Percentiles rank a stretch among this genome's conserved stretches.
Conservation (phyloP, 2,329 filamentous ascomycete genomes). For the Fusarium tanahbumbuense region DNA sequence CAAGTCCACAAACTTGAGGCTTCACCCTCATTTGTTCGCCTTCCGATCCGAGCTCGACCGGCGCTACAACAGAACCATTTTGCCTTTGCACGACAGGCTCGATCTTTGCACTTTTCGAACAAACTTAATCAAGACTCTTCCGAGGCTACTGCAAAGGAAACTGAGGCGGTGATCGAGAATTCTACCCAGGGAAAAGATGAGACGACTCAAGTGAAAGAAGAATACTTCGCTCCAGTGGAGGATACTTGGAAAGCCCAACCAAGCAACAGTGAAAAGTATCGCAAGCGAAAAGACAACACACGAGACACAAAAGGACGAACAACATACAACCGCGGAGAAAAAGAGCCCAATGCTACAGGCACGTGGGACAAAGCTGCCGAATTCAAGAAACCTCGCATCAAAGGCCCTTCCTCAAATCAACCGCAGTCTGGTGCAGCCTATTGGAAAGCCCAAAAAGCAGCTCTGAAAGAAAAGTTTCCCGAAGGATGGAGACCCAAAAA, state of each 20-base stretch:
- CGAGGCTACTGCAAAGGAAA: neutral
- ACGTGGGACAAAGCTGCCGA: neutral
- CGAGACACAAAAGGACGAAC: neutral
- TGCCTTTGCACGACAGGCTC: conserved; percentile 37
- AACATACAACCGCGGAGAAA: neutral
- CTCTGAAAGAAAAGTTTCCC: conserved; percentile 81
- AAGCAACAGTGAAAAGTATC: neutral
- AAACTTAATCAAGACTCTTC: conserved; percentile 32
- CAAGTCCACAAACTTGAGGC: conserved; percentile 53
- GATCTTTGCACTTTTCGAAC: conserved; percentile 41
- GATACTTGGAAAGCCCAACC: conserved; percentile 22
- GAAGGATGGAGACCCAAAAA: conserved; percentile 86
- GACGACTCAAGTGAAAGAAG: conserved; percentile 5
- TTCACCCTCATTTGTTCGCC: conserved; percentile 28
- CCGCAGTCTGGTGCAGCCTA: conserved; percentile 53
- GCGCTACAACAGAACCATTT: conserved; percentile 27
- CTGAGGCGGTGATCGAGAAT: neutral
- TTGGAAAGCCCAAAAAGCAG: conserved; percentile 83
- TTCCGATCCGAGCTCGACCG: conserved; percentile 24
- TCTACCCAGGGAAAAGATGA: conserved; percentile 4
- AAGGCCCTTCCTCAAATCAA: conserved; percentile 29
- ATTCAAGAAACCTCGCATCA: conserved; percentile 12
- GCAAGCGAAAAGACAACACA: neutral
- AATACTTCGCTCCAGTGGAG: conserved; percentile 6
- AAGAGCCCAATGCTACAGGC: neutral